These are phyloP conservation scores for Globisporangium camurandrum DNA, from an alignment of 352 stramenopile species.

Conservation along the genomic window DNA sequence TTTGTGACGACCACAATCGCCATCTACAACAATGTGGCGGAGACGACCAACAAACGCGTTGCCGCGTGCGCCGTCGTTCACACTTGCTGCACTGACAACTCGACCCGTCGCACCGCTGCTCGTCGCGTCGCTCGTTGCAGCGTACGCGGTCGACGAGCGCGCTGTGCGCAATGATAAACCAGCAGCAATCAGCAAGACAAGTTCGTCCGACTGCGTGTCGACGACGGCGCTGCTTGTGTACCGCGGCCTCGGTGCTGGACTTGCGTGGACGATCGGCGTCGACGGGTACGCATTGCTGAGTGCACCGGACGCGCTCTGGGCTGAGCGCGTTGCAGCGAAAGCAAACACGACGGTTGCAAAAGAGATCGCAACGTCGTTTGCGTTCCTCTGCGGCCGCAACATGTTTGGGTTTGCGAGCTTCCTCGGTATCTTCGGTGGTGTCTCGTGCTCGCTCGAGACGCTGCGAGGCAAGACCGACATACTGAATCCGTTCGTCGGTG, in stretches of 20 bases:
- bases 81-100: not conserved
- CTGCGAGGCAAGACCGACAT: slow-evolving; percentile 44
- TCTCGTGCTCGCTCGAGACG: slow-evolving; percentile 65
- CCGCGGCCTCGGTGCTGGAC: slow-evolving; percentile 48
- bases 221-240: slow-evolving; percentile 53
- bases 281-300: slow-evolving; percentile 52
- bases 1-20: not conserved
- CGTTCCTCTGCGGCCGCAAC: slow-evolving; percentile 34
- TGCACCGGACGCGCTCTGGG: slow-evolving; percentile 29
- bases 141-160: not conserved
- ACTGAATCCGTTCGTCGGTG: slow-evolving; percentile 62
- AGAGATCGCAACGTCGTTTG: slow-evolving; percentile 27
- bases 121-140: not conserved
- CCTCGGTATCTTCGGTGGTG: slow-evolving; percentile 59
- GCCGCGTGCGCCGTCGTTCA: not conserved
- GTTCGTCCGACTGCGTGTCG: slow-evolving; percentile 52
- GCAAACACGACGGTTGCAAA: slow-evolving; percentile 14
- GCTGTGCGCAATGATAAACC: slow-evolving; percentile 6
- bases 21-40: not conserved
- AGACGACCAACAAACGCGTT: slow-evolving; percentile 2
- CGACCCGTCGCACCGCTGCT: not conserved
- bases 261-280: slow-evolving; percentile 72
- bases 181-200: slow-evolving; percentile 20
- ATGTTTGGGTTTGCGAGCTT: slow-evolving; percentile 66
- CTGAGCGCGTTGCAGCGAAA: slow-evolving; percentile 20